These are phyloP conservation scores for Candida sanyaensis DNA, from an alignment of 1,139 yeast species.

Conservation along the genomic window DNA sequence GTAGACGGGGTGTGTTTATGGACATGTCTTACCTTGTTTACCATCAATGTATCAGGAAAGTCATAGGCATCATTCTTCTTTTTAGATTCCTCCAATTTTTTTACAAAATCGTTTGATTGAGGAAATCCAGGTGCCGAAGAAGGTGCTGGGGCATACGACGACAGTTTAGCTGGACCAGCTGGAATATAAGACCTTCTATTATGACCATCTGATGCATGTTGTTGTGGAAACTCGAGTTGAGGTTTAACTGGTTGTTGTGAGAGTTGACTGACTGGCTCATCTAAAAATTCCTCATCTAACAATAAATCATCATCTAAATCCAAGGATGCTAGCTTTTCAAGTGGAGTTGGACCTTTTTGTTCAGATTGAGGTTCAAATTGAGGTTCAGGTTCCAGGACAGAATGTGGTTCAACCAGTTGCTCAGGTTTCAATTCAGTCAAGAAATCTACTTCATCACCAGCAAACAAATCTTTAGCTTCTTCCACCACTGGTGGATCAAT, in stretches of 20 bases:
- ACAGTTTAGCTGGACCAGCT: neutral
- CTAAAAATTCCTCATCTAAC: conserved; percentile 18
- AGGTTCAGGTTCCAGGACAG: too few species aligned
- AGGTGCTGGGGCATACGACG: conserved; percentile 5
- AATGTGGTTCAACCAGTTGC: neutral
- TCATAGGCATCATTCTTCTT: conserved; percentile 77
- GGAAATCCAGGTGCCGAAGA: neutral
- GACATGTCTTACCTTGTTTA: conserved; percentile 39
- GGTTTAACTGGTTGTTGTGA: conserved; percentile 1
- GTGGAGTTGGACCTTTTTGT: neutral
- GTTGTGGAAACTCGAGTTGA: neutral
- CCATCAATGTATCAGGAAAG: conserved; percentile 65
- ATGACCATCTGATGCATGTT: too few species aligned
- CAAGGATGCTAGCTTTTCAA: conserved; percentile 14
- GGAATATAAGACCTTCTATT: conserved; percentile 10
- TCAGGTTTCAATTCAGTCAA: conserved; percentile 1
- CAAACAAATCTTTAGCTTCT: conserved; percentile 5
- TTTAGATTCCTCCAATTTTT: conserved; percentile 46
- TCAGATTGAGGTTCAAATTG: neutral
- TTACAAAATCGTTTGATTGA: conserved; percentile 13
- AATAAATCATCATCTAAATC: conserved; percentile 19
- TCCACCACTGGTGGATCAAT: neutral
- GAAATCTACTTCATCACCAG: conserved; percentile 6
- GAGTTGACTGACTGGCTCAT: neutral
- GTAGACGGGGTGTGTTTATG: conserved; percentile 26